These are phyloP conservation scores for Neurospora tetraspora DNA, from an alignment of 495 filamentous ascomycete species.

Conservation along the genomic window DNA sequence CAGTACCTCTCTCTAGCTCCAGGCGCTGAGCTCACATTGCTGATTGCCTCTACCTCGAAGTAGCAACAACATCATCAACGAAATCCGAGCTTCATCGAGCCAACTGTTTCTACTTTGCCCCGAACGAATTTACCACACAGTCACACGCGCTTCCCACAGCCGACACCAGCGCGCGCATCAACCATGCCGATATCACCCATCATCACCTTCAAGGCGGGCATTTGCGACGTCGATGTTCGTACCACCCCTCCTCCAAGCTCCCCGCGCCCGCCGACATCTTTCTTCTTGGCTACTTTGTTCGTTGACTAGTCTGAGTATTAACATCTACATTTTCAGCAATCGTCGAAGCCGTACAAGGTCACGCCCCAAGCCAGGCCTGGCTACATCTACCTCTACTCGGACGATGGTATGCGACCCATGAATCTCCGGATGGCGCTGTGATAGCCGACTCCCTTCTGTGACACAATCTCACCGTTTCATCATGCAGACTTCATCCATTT, in stretches of 20 bases:
- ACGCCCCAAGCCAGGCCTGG: constrained; percentile 61
- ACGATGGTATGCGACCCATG: constrained; percentile 56
- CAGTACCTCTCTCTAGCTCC: neutral
- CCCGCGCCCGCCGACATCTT: neutral
- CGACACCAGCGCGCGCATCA: neutral
- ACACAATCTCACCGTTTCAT: constrained; percentile 10
- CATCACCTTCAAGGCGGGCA: constrained; percentile 95
- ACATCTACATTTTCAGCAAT: constrained; percentile 33
- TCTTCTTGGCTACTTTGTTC: neutral
- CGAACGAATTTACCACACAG: neutral
- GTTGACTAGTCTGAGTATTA: neutral
- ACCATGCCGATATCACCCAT: constrained; percentile 73
- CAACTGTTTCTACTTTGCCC: neutral
- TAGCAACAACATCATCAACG: neutral
- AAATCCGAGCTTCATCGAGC: neutral
- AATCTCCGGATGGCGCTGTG: neutral
- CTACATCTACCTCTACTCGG: constrained; percentile 86
- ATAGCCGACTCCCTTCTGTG: neutral
- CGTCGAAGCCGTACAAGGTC: constrained; percentile 52
- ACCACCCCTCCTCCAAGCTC: constrained; percentile 1
- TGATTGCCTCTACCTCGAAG: neutral
- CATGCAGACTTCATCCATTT: constrained; percentile 74
- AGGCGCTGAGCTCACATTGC: neutral
- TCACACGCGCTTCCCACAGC: neutral
- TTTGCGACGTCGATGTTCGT: constrained; percentile 77